These are phyloP conservation scores for Backusella tuberculispora DNA, from an alignment of 192 early-diverging fungal species.

Conservation along the genomic window DNA sequence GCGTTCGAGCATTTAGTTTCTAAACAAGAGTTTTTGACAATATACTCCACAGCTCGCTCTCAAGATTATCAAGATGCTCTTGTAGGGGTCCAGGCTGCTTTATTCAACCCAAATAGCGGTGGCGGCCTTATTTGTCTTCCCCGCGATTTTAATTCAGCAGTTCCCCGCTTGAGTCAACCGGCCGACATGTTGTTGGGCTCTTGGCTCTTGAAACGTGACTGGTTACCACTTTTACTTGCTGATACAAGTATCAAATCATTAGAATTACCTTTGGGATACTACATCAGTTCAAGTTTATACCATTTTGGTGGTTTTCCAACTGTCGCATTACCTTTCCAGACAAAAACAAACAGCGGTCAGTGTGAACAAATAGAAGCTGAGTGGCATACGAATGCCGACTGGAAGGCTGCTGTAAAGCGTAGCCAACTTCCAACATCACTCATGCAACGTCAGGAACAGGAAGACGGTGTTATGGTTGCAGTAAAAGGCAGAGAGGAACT, in stretches of 20 bases:
- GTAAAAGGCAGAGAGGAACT: slow-evolving; percentile 31
- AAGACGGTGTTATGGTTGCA: slow-evolving; percentile 30
- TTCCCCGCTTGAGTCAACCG: slow-evolving; percentile 32
- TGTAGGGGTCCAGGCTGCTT: slow-evolving; percentile 47
- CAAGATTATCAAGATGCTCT: slow-evolving; percentile 49
- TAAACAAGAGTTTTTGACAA: slow-evolving; percentile 36
- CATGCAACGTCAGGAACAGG: slow-evolving; percentile 29
- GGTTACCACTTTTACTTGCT: slow-evolving; percentile 27
- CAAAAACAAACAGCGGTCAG: slow-evolving; percentile 34
- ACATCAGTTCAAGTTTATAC: slow-evolving; percentile 37
- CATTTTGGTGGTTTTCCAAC: slow-evolving; percentile 47
- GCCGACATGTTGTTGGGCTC: slow-evolving; percentile 35
- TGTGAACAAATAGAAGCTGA: neutral
- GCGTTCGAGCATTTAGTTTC: neutral
- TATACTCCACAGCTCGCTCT: slow-evolving; percentile 39
- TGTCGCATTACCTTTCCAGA: slow-evolving; percentile 45
- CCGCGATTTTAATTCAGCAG: slow-evolving; percentile 15
- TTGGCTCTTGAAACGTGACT: slow-evolving; percentile 35
- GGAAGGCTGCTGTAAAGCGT: slow-evolving; percentile 23
- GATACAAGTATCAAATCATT: slow-evolving; percentile 14
- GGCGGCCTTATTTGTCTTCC: slow-evolving; percentile 29
- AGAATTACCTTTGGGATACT: slow-evolving; percentile 33
- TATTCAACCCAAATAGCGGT: slow-evolving; percentile 29
- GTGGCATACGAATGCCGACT: slow-evolving; percentile 29
- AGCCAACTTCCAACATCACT: slow-evolving; percentile 26